Evolutionary conservation across 2,329 filamentous ascomycete species (phyloP).

Genomic region (Aureobasidium sp.): DNA sequence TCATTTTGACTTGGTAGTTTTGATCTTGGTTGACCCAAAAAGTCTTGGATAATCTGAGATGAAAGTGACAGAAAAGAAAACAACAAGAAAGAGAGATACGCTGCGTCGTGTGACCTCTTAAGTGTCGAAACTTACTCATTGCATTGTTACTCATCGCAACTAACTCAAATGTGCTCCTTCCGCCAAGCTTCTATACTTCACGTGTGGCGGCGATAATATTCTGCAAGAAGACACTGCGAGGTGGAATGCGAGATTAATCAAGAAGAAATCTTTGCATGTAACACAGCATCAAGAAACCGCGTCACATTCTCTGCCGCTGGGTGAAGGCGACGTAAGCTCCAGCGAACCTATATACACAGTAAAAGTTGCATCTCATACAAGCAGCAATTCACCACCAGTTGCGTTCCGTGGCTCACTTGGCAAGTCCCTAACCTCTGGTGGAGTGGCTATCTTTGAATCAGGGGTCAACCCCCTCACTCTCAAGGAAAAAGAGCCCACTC

Average conservation of each 20-base stretch:
- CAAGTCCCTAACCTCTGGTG: not conserved
- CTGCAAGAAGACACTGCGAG: not conserved
- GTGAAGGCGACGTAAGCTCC: not conserved
- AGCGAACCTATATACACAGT: not conserved
- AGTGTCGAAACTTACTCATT: not conserved
- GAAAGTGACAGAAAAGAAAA: not conserved
- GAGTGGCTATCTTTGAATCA: not conserved
- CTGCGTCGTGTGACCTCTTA: not conserved
- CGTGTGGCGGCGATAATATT: not conserved
- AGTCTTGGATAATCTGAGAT: not conserved
- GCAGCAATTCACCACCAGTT: not conserved
- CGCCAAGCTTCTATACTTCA: not conserved
- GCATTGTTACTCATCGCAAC: not conserved
- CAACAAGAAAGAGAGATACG: not conserved
- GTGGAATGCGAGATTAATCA: not conserved
- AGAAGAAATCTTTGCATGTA: not conserved
- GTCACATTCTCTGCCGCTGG: not conserved
- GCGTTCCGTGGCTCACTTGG: not conserved
- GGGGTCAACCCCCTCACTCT: not conserved
- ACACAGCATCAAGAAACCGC: not conserved
- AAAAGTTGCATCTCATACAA: not conserved
- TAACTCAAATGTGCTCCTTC: not conserved
- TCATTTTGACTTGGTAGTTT: not conserved
- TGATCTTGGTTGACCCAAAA: not conserved
- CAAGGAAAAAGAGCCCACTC: not conserved